Base-by-base conservation (phyloP, 768 basidiomycete genomes). In the Auricularia sp. region DNA sequence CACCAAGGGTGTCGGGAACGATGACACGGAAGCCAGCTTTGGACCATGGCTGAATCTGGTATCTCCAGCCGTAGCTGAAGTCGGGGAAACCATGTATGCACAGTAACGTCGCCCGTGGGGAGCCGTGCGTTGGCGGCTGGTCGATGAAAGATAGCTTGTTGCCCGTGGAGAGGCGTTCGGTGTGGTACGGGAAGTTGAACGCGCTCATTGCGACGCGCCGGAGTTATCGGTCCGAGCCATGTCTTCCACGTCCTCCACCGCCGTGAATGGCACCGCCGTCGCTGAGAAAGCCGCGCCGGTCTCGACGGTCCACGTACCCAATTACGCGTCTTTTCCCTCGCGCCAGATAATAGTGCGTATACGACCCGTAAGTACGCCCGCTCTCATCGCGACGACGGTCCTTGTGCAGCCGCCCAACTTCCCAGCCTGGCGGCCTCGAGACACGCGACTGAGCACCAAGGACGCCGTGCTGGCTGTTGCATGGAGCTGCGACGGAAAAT, bases 21-120 rank as follows among this genome's bases (percentile, higher is more conserved):
- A 90, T 74, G 18, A 89, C 85, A 14, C 88, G 83, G 69, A 77
- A 85, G 7, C 87, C 87, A 47, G 75, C 73, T 51, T 77, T 74
- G 18, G 83, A 83, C 87, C 88, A 90, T 1, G 87, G 84, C 3
- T 77, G 79, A 65, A 91, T 88, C 71, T 90, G 89, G 71, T 86
- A 73, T 63, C 87, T 78, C 88, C 88, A 91, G 39, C 87, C 87
- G 72, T 86, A 90, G 84, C 85, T 86, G 39, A 78, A 72, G 70
- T 92, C 91, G 14, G 91, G 90, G 71, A 92, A 91, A 1, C 91
- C 90, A 70, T 93, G 91, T 18, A 91, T 67, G 70, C 87, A 87
- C n/a, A 91, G 77, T 6, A 92, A 67, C 6, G 76, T 77, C 21
- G 75, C 69, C 36, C 74, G 71, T 14, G 77, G 73, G 67, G 80